Conservation (phyloP, 2,329 filamentous ascomycete genomes). For the Sphaerostilbella broomeana region DNA sequence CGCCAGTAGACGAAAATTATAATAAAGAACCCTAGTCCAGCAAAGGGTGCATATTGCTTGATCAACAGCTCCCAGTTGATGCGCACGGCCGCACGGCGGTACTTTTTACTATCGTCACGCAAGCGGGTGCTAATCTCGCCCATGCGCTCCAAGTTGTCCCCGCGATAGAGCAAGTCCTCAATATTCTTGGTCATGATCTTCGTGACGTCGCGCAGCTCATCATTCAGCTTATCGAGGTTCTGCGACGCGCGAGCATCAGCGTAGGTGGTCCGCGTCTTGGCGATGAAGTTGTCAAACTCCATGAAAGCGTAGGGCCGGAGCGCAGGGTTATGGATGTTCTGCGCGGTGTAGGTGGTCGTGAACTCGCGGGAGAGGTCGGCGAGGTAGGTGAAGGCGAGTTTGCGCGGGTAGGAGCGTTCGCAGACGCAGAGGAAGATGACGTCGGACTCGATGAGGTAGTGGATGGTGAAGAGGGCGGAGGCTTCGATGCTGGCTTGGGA, state of each 20-base stretch:
- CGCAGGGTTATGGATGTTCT: conserved; percentile 65
- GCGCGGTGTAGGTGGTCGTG: conserved; percentile 69
- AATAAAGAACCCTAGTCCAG: conserved; percentile 71
- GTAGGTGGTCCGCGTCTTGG: conserved; percentile 87
- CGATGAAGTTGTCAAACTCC: conserved; percentile 96
- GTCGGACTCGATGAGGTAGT: conserved; percentile 80
- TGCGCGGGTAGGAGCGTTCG: conserved; percentile 90
- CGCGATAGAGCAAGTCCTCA: conserved; percentile 90
- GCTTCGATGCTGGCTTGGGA: conserved; percentile 89
- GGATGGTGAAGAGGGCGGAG: conserved; percentile 70
- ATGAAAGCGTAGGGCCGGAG: conserved; percentile 93
- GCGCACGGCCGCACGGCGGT: conserved; percentile 80
- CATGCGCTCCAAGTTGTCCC: conserved; percentile 93
- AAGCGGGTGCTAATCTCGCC: conserved; percentile 84
- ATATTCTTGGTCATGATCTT: conserved; percentile 99
- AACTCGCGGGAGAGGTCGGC: conserved; percentile 89
- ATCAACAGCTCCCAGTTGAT: conserved; percentile 98
- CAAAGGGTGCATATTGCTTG: conserved; percentile 95
- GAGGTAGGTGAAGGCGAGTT: conserved; percentile 97
- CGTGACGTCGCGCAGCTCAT: conserved; percentile 94
- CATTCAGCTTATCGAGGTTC: conserved; percentile 92
- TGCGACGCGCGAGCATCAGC: conserved; percentile 84
- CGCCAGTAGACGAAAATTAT: conserved; percentile 86
- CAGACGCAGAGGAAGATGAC: conserved; percentile 92
- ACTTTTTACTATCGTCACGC: conserved; percentile 90